Evolutionary conservation across 2,329 filamentous ascomycete species (phyloP), one percentile per base, ranked within the genome.

Genomic region (Diaporthe citriasiana): DNA sequence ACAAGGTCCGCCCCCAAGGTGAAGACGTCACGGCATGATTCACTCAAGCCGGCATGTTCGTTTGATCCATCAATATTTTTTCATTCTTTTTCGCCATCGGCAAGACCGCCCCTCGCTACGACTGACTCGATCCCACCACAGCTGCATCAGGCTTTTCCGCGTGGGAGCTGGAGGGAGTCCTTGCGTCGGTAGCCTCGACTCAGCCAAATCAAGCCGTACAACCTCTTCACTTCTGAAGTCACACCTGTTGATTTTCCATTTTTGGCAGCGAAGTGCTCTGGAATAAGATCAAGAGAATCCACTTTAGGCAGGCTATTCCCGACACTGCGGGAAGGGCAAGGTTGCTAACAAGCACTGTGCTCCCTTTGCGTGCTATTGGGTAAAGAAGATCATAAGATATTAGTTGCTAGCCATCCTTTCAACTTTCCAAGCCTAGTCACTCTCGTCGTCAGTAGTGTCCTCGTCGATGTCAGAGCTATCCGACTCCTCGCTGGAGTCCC

Each of bases 51-150:
- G 45, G 47, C n/a, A 45, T 35, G 30, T 68, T 65, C 13, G 12
- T 50, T 65, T 35, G 22, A 4, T n/a, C 19, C 42, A 33, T 35
- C 6, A 63, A 15, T 40, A 13, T 25, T 45, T 40, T 42, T 33
- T 30, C 7, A 3, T 33, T 2, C 13, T 27, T 53, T 51, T 35
- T 25, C 10, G 45, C 47, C 10, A 17, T 22, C n/a, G 45, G 33
- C 15, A 17, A 68, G n/a, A 68, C 33, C n/a, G 60, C 45, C 15
- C 22, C 8, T 35, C 33, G 12, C 30, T 13, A 47, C 47, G 30
- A 68, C 63, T 68, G 63, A 68, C 63, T 68, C 63, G 47, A 68
- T 38, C 59, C 60, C n/a, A n/a, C 47, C 35, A 10, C 55, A 35
- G 22, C 63, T 53, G 47, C 27, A 25, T 38, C 30, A 27, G 33